Percentiles rank a stretch among this genome's conserved stretches.
These are phyloP conservation scores for Eucalyptus globulus DNA, from an alignment of 345 rosid species.

Conservation along the genomic window DNA sequence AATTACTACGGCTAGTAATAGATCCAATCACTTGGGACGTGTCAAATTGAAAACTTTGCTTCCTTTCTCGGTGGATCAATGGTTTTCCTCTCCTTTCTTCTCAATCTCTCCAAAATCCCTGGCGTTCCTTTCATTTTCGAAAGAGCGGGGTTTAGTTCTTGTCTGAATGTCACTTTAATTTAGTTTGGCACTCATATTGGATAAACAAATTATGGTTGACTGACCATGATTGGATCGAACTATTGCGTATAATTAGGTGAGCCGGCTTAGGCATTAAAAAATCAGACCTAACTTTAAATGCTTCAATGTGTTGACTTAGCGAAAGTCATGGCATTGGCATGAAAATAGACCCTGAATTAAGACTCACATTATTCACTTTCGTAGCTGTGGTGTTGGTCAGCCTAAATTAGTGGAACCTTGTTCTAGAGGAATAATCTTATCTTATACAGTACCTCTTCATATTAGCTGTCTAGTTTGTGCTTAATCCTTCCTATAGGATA, in stretches of 20 bases:
- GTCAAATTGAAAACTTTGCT: not conserved
- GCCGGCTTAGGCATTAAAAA: not conserved
- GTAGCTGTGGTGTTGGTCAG: not conserved
- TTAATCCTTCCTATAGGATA: not conserved
- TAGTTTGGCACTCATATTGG: not conserved
- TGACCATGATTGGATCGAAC: not conserved
- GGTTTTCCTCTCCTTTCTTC: not conserved
- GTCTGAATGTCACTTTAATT: not conserved
- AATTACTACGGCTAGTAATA: not conserved
- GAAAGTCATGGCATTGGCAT: not conserved
- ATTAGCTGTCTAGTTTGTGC: not conserved
- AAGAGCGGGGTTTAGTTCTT: not conserved
- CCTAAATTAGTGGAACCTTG: not conserved
- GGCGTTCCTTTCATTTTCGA: not conserved
- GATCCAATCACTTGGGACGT: not conserved
- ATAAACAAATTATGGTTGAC: not conserved
- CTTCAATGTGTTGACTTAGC: not conserved
- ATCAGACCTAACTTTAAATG: not conserved
- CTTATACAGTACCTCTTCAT: not conserved
- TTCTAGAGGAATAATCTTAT: not conserved
- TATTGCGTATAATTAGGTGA: not conserved
- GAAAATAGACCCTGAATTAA: not conserved
- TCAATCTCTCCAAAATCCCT: not conserved
- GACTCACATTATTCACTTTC: not conserved
- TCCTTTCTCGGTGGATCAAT: not conserved